phyloP scores from a whole-genome alignment of 2,329 filamentous ascomycete species.

The Venturia aucupariae region DNA sequence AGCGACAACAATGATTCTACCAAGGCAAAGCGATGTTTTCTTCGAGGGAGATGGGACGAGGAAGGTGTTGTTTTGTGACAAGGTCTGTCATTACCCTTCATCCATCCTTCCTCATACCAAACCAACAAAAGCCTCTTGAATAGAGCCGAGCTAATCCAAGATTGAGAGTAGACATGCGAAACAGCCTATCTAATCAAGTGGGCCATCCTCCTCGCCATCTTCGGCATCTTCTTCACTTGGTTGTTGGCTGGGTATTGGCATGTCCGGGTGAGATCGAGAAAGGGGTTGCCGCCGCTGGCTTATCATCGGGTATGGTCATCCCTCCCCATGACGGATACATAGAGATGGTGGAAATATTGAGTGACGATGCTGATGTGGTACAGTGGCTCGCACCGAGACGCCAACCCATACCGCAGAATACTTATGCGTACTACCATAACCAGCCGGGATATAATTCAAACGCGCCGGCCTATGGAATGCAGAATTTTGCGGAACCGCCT shows the following conservation, averaged over 20 bases:
- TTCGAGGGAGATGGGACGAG: constrained; percentile 6
- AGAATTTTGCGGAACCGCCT: constrained; percentile 6
- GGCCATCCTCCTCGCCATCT: constrained; percentile 55
- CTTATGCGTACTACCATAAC: constrained; percentile 9
- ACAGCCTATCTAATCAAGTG: constrained; percentile 61
- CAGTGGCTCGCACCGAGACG: constrained; percentile 12
- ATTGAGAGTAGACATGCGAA: constrained; percentile 28
- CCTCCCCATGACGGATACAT: too few species aligned
- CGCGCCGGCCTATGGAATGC: constrained; percentile 9
- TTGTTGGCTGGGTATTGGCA: constrained; percentile 61
- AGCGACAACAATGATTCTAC: not conserved
- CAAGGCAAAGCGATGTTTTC: not conserved
- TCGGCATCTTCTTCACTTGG: constrained; percentile 51
- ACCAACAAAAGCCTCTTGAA: too few species aligned
- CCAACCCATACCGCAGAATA: not conserved
- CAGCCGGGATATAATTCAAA: not conserved
- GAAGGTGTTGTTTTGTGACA: constrained; percentile 6
- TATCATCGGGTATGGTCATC: constrained; percentile 50
- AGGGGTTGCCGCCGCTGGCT: constrained; percentile 53
- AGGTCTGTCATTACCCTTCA: not conserved
- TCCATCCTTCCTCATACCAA: too few species aligned
- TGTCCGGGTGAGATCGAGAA: constrained; percentile 55
- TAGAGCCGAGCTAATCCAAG: not conserved
- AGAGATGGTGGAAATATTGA: too few species aligned
- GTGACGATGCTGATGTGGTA: not conserved